Evolutionary conservation across 2,329 filamentous ascomycete genomes (phyloP), one percentile per base, ranked within the genome.

Genomic region (Neonectria neomacrospora): DNA sequence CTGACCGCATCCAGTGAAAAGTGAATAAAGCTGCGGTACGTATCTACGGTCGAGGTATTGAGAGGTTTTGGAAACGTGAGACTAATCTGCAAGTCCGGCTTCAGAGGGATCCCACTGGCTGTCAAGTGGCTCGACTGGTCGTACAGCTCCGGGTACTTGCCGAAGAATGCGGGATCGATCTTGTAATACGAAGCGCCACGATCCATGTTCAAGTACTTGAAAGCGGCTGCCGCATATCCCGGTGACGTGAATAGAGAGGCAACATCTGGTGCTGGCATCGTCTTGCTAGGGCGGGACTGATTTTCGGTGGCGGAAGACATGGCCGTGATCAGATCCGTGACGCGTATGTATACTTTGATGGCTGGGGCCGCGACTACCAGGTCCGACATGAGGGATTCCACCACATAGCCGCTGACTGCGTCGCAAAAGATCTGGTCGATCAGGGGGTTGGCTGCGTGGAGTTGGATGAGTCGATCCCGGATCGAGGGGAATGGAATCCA

Each of bases 401-500:
- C 75, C 3, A 77, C 75, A 26, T 76, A 76, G 2, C 70, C 73
- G 5, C 68, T 77, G 6, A 76, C 75, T 1, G 74, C 75, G 9
- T 77, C 74, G 59, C 75, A 77, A 37, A 77, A 77, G 1, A 77
- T 77, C 2, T 75, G 68, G 18, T 77, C 75, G 7, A 77, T 75
- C 1, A 63, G 66, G 0, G 75, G 74, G 3, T 77, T 77, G 14
- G 74, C 75, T 1, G 75, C 67, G 41, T 77, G 75, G 0, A 74
- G 63, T 3, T 74, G 70, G 4, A 77, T 77, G 0, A 76, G 57
- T 0, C 68, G 66, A 28, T 77, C 74, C 5, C 75, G 70, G 3
- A 76, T 74, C 0, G 70, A 70, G 0, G 74, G 67, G 14, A 76
- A 76, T 0, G 75, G 75, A 1, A 75, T 75, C 73, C 73, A 75